Evolutionary conservation across 345 rosid species (phyloP), one percentile per base, ranked within the genome.

Genomic region (Bruguiera sexangula): DNA sequence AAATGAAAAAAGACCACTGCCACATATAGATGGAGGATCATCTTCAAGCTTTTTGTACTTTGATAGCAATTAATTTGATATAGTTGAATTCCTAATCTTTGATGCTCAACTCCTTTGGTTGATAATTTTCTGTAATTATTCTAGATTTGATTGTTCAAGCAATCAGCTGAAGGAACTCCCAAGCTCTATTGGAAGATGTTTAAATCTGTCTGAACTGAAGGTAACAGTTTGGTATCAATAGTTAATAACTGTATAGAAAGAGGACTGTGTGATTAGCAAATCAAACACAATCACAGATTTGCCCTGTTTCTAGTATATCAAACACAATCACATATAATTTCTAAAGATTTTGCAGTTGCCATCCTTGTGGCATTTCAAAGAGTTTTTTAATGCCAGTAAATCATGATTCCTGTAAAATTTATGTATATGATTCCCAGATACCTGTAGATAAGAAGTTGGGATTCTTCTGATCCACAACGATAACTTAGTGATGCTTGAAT

Each of bases 111-210:
- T 77, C 54, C 1, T 67, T 65, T 31, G 29, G 48, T 60, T 53
- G 20, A 29, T 55, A 56, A 56, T 51, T 75, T 65, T 57, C 15
- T 71, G 69, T 76, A 53, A 62, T 69, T 9, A 4, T 77, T 84
- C 61, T 73, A 94, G 98, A 88, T 73, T 94, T 66, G 96, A 91
- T 82, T 91, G 96, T 84, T 94, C 95, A 46, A 79, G 76, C 69
- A 94, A 94, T 83, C 86, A 72, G 68, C 88, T 94, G 22, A 82
- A 79, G 79, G 92, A 88, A 71, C 83, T 94, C 50, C 97, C 98
- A 57, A 74, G 79, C 75, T 84, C 92, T 63, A 87, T 94, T 70
- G 88, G 93, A 75, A 85, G 79, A 72, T 94, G 98, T 76, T 69
- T 79, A 68, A 82, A 87, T 70, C 82, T 94, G 79, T 88, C 88